phyloP scores from a whole-genome alignment of 345 rosid species.

The Toxicodendron radicans region DNA sequence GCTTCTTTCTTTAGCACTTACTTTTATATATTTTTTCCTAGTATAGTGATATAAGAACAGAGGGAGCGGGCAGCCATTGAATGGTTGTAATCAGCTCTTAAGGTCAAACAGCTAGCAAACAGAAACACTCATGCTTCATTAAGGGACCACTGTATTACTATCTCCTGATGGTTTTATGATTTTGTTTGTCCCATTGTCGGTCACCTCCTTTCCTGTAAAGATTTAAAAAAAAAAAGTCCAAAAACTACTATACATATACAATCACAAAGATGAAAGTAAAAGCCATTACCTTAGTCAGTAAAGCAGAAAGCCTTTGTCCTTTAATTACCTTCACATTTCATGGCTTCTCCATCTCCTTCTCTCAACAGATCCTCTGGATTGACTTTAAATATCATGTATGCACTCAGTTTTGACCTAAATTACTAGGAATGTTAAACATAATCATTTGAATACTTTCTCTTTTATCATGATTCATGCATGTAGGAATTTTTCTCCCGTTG shows the following conservation, averaged over 20 bases:
- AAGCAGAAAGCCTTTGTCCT: slow-evolving; percentile 19
- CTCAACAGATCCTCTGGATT: slow-evolving; percentile 11
- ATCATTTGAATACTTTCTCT: background rate
- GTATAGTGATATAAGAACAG: slow-evolving; percentile 11
- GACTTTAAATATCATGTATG: background rate
- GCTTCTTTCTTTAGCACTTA: slow-evolving; percentile 6
- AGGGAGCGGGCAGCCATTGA: slow-evolving; percentile 9
- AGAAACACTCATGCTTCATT: slow-evolving; percentile 22
- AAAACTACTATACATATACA: slow-evolving; percentile 16
- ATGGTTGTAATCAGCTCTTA: slow-evolving; percentile 14
- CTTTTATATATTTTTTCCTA: background rate
- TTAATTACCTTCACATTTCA: slow-evolving; percentile 24
- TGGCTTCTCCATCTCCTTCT: slow-evolving; percentile 14
- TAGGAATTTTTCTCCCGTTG: no score
- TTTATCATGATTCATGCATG: no score
- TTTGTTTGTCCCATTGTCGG: slow-evolving; percentile 37
- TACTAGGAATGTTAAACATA: background rate
- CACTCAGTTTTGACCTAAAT: no score
- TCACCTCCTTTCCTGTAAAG: slow-evolving; percentile 8
- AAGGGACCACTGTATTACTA: slow-evolving; percentile 34
- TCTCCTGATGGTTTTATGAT: slow-evolving; percentile 37
- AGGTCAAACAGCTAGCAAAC: slow-evolving; percentile 32
- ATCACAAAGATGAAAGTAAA: slow-evolving; percentile 28
- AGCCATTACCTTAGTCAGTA: slow-evolving; percentile 15
- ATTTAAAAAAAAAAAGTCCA: background rate